phyloP scores from a whole-genome alignment of 1,284 basidiomycete genomes.

The Ustilago trichophora region DNA sequence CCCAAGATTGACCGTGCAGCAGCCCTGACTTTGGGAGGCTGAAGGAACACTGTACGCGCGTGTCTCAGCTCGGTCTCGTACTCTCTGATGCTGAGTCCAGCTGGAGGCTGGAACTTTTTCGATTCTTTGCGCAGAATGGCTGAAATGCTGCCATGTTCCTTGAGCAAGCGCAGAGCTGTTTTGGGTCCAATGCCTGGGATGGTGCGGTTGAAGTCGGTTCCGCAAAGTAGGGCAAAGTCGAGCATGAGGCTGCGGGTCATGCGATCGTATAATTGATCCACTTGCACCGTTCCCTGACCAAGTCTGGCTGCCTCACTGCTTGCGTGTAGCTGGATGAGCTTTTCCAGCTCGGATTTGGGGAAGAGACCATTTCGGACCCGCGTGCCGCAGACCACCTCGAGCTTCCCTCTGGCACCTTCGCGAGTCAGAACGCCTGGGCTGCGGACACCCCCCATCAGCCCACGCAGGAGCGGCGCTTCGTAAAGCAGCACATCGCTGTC shows the following conservation, averaged over 20 bases:
- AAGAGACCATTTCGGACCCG: slow-evolving; percentile 47
- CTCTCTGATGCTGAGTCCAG: slow-evolving; percentile 42
- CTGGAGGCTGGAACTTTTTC: slow-evolving; percentile 49
- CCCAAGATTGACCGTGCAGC: slow-evolving; percentile 29
- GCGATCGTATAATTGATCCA: slow-evolving; percentile 21
- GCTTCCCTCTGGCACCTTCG: slow-evolving; percentile 24
- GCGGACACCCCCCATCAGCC: slow-evolving; percentile 46
- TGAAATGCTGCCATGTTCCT: slow-evolving; percentile 49
- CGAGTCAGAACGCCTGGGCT: slow-evolving; percentile 5
- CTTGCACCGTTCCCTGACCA: too few species aligned
- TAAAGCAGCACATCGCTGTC: slow-evolving; percentile 66
- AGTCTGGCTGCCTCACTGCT: not conserved
- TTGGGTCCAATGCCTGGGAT: slow-evolving; percentile 55
- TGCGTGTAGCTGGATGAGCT: not conserved
- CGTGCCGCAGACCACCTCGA: slow-evolving; percentile 54
- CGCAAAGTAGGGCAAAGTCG: slow-evolving; percentile 63
- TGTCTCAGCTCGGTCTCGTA: slow-evolving; percentile 54
- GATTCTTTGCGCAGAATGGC: slow-evolving; percentile 30
- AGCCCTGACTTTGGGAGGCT: slow-evolving; percentile 49
- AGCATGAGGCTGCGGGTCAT: slow-evolving; percentile 42
- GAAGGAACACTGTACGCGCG: slow-evolving; percentile 53
- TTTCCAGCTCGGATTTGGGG: slow-evolving; percentile 14
- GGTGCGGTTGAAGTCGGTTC: slow-evolving; percentile 65
- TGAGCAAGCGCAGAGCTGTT: slow-evolving; percentile 48
- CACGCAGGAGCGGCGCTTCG: slow-evolving; percentile 61